These are phyloP conservation scores for Rhynchospora tenuis DNA, from an alignment of 176 grass and related monocot species.

Conservation along the genomic window DNA sequence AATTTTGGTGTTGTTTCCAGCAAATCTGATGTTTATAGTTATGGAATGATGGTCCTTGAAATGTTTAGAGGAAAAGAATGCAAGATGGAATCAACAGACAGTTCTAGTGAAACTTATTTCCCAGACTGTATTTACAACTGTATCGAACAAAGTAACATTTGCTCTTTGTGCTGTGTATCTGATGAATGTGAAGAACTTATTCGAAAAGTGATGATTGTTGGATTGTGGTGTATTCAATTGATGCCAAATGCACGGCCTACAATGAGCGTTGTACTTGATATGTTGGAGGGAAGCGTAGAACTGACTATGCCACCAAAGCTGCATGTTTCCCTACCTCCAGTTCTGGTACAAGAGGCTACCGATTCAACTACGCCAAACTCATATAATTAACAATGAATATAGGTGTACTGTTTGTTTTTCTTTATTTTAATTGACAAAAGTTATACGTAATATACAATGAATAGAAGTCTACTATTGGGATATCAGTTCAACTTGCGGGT, in stretches of 20 bases:
- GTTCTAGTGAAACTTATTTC: conserved; percentile 34
- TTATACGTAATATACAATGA: too few species aligned
- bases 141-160: neutral
- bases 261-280: conserved; percentile 42
- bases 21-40: conserved; percentile 53
- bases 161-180: neutral
- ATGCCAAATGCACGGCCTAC: conserved; percentile 31
- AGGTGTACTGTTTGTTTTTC: neutral
- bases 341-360: neutral
- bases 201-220: conserved; percentile 41
- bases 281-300: conserved; percentile 30
- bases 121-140: conserved; percentile 17
- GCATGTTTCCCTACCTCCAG: neutral
- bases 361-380: neutral
- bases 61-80: conserved; percentile 32
- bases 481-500: too few species aligned
- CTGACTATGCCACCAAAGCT: conserved; percentile 33
- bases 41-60: conserved; percentile 51
- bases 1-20: conserved; percentile 32
- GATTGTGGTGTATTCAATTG: conserved; percentile 47
- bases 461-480: too few species aligned
- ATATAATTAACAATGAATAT: neutral
- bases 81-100: neutral
- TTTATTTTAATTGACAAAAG: neutral
- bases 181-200: conserved; percentile 24